Evolutionary conservation across 306 rosid species (phyloP).

Genomic region (Coriaria nepalensis): DNA sequence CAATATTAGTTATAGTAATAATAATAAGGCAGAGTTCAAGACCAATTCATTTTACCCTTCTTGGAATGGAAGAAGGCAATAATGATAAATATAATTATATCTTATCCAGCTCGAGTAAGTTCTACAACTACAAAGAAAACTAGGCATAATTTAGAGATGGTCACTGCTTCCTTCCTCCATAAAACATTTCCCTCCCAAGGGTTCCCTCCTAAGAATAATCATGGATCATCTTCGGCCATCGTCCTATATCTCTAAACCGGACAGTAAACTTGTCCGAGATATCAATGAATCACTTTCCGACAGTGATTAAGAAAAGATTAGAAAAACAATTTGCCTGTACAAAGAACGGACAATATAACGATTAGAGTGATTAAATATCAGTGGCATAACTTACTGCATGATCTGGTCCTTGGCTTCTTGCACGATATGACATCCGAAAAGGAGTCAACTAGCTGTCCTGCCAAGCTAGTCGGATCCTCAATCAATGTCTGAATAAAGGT

Average conservation of each 20-base stretch:
- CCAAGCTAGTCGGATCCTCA: slow-evolving; percentile 79
- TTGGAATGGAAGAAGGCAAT: slow-evolving; percentile 33
- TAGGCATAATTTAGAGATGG: slow-evolving; percentile 18
- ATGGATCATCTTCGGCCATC: slow-evolving; percentile 46
- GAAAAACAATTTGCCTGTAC: slow-evolving; percentile 68
- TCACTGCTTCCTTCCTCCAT: slow-evolving; percentile 24
- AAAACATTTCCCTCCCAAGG: slow-evolving; percentile 35
- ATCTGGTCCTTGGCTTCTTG: slow-evolving; percentile 53
- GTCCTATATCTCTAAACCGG: slow-evolving; percentile 44
- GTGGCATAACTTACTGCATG: slow-evolving; percentile 96
- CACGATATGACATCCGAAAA: slow-evolving; percentile 73
- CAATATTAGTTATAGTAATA: slow-evolving; percentile 1
- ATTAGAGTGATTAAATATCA: slow-evolving; percentile 11
- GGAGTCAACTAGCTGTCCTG: slow-evolving; percentile 89
- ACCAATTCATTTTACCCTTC: slow-evolving; percentile 29
- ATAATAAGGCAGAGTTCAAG: slow-evolving; percentile 16
- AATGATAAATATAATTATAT: slow-evolving; percentile 20
- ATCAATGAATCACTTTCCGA: slow-evolving; percentile 36
- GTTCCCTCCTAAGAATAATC: slow-evolving; percentile 47
- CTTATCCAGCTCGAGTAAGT: slow-evolving; percentile 29
- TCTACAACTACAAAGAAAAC: slow-evolving; percentile 27
- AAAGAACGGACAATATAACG: slow-evolving; percentile 8
- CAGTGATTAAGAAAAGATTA: slow-evolving; percentile 20
- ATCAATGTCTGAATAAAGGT: slow-evolving; percentile 58
- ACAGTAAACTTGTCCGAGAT: slow-evolving; percentile 34